These are phyloP conservation scores for Venturia effusa DNA, from an alignment of 2,329 filamentous ascomycete genomes.

Conservation along the genomic window DNA sequence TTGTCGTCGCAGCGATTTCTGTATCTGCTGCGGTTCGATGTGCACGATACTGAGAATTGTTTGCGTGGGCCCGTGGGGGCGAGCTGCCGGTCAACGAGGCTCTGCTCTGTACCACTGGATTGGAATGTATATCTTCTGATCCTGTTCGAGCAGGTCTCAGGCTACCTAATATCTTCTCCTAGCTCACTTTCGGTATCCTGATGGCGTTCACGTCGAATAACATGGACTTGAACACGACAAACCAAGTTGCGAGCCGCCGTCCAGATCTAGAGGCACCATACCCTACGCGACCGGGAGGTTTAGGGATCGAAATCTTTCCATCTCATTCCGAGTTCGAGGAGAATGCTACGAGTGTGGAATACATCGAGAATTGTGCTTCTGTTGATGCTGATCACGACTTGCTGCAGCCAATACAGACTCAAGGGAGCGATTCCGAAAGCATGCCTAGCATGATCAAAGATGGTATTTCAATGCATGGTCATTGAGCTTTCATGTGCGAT, in stretches of 20 bases:
- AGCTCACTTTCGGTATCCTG: neutral
- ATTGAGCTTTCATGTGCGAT: neutral
- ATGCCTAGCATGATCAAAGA: neutral
- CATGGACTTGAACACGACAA: neutral
- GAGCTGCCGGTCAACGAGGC: neutral
- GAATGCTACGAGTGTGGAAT: neutral
- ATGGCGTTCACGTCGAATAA: neutral
- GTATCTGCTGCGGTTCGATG: neutral
- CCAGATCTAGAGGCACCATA: neutral
- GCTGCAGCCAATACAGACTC: neutral
- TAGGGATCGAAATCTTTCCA: neutral
- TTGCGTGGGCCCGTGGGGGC: neutral
- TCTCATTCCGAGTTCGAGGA: neutral
- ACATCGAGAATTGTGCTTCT: neutral
- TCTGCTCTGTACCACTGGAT: neutral
- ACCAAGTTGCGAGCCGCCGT: neutral
- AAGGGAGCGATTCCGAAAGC: neutral
- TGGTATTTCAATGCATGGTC: neutral
- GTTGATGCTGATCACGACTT: neutral
- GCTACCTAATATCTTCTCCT: neutral
- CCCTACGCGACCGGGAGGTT: neutral
- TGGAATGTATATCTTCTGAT: neutral
- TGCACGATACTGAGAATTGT: neutral
- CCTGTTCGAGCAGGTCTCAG: neutral
- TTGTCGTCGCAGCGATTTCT: neutral